phyloP scores from a whole-genome alignment of 768 basidiomycete species.

The Zangia roseola region DNA sequence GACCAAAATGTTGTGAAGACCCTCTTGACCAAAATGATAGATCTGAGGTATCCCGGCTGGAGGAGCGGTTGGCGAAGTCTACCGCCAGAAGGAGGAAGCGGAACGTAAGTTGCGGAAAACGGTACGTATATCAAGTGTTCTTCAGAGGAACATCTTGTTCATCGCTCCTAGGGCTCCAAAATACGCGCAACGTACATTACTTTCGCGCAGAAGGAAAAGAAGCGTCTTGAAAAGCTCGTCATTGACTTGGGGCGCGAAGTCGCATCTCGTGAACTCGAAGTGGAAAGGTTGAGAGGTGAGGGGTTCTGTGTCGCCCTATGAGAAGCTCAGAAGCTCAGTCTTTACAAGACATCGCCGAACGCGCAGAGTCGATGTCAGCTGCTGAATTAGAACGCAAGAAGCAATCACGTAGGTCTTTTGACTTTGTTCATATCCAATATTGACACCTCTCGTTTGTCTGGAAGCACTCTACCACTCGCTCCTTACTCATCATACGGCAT shows the following conservation, averaged over 20 bases:
- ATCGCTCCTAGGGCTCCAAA: constrained; percentile 70
- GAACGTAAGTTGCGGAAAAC: constrained; percentile 79
- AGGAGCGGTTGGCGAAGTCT: constrained; percentile 67
- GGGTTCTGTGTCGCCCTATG: not conserved
- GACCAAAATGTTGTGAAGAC: too few species aligned
- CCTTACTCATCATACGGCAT: constrained; percentile 66
- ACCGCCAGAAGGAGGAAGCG: constrained; percentile 67
- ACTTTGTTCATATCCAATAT: not conserved
- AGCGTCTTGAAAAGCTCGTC: constrained; percentile 67
- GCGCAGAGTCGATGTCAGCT: constrained; percentile 73
- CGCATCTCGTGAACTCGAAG: constrained; percentile 62
- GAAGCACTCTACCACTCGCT: constrained; percentile 80
- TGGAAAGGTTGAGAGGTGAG: constrained; percentile 68
- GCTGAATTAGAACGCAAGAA: constrained; percentile 84
- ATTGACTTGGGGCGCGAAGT: constrained; percentile 58
- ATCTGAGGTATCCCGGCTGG: too few species aligned
- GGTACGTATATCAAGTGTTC: constrained; percentile 40
- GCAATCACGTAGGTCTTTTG: constrained; percentile 66
- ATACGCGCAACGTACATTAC: constrained; percentile 86
- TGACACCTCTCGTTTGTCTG: not conserved
- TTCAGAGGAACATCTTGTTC: not conserved
- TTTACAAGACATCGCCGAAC: constrained; percentile 69
- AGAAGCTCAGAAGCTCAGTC: not conserved
- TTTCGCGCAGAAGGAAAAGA: constrained; percentile 88
- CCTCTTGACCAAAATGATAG: too few species aligned